Evolutionary conservation across 768 basidiomycete genomes (phyloP).

Genomic region (Lentinula sp.): DNA sequence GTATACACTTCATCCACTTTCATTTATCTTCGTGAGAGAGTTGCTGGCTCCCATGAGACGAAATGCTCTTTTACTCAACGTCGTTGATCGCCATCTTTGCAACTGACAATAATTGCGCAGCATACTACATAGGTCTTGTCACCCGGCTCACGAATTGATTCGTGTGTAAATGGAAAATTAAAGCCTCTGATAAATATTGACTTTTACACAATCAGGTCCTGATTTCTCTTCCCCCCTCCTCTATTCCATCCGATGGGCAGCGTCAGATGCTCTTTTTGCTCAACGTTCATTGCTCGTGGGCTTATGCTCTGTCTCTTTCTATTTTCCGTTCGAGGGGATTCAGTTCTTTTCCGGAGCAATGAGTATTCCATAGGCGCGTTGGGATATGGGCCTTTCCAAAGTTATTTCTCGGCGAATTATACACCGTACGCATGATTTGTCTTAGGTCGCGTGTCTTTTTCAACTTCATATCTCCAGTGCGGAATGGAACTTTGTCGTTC

Average conservation of each 20-base stretch:
- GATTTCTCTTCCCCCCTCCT: not conserved
- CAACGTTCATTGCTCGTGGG: not conserved
- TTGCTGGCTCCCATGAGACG: not conserved
- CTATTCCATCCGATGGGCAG: not conserved
- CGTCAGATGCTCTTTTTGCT: not conserved
- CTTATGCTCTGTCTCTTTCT: not conserved
- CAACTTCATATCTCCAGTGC: not conserved
- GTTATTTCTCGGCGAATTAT: not conserved
- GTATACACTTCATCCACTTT: no score
- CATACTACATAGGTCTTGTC: no score
- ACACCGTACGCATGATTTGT: not conserved
- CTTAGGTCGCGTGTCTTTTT: not conserved
- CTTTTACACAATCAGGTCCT: not conserved
- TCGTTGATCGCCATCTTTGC: not conserved
- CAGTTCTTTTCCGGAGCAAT: not conserved
- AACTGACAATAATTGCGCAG: not conserved
- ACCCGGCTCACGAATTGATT: not conserved
- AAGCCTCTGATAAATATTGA: not conserved
- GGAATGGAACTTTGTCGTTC: conserved; percentile 2
- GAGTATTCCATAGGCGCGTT: conserved; percentile 1
- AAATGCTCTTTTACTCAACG: not conserved
- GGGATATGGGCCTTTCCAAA: conserved; percentile 3
- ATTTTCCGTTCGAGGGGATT: not conserved
- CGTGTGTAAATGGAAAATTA: not conserved
- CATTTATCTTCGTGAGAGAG: not conserved